Evolutionary conservation across 164 flowering plant species (phyloP).

Genomic region (Tetrastigma voinierianum): DNA sequence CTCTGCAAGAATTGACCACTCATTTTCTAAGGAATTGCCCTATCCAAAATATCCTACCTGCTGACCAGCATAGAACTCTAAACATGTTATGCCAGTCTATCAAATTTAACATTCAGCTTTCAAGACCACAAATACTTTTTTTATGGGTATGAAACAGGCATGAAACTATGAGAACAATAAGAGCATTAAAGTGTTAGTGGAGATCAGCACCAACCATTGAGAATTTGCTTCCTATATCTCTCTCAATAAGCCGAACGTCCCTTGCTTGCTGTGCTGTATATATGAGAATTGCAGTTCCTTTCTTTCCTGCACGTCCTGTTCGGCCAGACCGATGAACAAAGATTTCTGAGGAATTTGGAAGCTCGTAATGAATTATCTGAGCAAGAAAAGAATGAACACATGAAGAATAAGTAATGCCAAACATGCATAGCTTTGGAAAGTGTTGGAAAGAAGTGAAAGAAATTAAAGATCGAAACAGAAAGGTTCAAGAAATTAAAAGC

Average conservation of each 20-base stretch:
- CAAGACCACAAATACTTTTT: no score
- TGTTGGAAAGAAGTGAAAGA: no score
- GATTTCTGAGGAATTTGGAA: conserved; percentile 74
- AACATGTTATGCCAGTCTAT: neutral
- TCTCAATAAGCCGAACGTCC: conserved; percentile 57
- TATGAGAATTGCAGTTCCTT: conserved; percentile 81
- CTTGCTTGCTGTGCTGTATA: conserved; percentile 56
- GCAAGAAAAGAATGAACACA: neutral
- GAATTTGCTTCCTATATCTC: conserved; percentile 76
- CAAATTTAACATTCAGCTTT: neutral
- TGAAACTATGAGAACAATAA: neutral
- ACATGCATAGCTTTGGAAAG: no score
- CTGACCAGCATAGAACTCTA: neutral
- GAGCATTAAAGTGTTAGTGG: neutral
- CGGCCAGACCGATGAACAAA: conserved; percentile 97
- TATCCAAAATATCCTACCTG: neutral
- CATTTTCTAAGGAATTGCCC: neutral
- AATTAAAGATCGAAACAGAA: no score
- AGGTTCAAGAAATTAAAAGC: no score
- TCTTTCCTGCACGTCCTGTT: conserved; percentile 98
- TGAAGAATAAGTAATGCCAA: neutral
- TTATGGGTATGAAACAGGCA: no score
- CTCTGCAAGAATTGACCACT: no score
- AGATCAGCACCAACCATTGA: conserved; percentile 42
- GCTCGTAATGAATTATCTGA: conserved; percentile 83